Conservation (phyloP, 768 basidiomycete species). For the Pholiota molesta region DNA sequence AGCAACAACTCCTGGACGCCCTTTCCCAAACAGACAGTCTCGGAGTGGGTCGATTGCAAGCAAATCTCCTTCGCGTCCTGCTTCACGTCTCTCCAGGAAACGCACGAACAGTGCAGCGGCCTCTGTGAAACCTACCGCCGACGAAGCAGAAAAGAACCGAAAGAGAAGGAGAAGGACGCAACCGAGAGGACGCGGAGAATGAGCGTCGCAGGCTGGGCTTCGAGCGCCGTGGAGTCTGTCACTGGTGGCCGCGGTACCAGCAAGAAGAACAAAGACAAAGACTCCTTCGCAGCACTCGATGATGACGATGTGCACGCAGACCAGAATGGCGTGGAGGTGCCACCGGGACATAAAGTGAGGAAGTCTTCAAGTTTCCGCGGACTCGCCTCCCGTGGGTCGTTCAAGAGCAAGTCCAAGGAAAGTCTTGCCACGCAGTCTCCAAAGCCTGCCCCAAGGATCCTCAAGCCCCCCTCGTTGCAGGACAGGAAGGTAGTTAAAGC, state of each 20-base stretch:
- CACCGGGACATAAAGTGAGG: constrained; percentile 18
- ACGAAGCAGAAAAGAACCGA: too few relatives aligned
- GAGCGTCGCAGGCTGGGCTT: constrained; percentile 67
- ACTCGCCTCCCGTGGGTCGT: constrained; percentile 26
- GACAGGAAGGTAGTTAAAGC: constrained; percentile 66
- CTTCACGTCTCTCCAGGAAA: constrained; percentile 65
- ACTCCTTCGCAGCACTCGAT: constrained; percentile 56
- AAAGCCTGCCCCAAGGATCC: constrained; percentile 29
- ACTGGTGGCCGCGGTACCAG: constrained; percentile 52
- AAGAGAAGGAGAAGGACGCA: constrained; percentile 35
- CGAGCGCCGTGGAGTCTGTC: constrained; percentile 63
- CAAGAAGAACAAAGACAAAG: constrained; percentile 59
- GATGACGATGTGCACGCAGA: constrained; percentile 36
- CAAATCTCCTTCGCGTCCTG: constrained; percentile 51
- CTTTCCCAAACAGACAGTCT: constrained; percentile 30
- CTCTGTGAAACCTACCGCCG: constrained; percentile 10
- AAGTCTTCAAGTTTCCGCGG: constrained; percentile 32
- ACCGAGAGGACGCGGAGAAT: constrained; percentile 43
- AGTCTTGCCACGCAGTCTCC: constrained; percentile 17
- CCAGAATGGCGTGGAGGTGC: constrained; percentile 26
- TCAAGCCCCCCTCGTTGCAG: constrained; percentile 53
- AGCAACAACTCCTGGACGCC: constrained; percentile 26
- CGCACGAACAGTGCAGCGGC: constrained; percentile 61
- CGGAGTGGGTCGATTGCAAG: constrained; percentile 46
- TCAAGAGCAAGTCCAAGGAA: constrained; percentile 40